Base-by-base conservation (phyloP, 495 filamentous ascomycete genomes). In the Clohesyomyces aquaticus region DNA sequence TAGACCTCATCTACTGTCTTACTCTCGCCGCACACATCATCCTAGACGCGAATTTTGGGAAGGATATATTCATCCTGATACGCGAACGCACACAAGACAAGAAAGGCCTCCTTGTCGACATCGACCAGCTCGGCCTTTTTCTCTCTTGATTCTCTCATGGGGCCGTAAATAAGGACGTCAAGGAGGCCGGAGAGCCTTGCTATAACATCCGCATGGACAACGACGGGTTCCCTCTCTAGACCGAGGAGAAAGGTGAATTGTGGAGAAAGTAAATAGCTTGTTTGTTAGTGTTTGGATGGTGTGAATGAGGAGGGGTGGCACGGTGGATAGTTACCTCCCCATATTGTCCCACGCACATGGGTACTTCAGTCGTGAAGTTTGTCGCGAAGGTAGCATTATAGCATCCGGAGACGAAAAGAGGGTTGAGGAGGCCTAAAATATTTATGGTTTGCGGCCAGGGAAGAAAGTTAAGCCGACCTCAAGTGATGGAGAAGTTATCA, bases 181-280 rank as follows among this genome's bases (percentile, higher is more conserved):
- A 66, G 63, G 1, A 28, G 28, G 0, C 27, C 18, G 3, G 46
- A 54, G 55, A 35, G 1, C 1, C 1, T 19, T 1, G 63, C 55
- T 21, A 66, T 46, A 1, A 56, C 63, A 3, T 9, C 41, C 0
- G 55, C 23, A 28, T 66, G 63, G 16, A 61, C 63, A 21, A 55
- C 11, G 21, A 66, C n/a, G 4, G 63, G 48, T 19, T 47, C 32
- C 27, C 28, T 16, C 9, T 6, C 26, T 19, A 55, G 10, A 23
- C 63, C 63, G 48, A 60, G 6, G 23, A 61, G 23, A 46, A 66
- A 61, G 29, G 63, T 66, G 46, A 61, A 66, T 45, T 59, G 54
- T 4, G 43, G 14, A 18, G 51, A 56, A 6, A 18, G 35, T 9
- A 56, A 22, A 22, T 55, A 12, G 6, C 59, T 55, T n/a, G n/a